Percentiles rank a stretch among this genome's conserved stretches.
phyloP scores from a whole-genome alignment of 371 early-diverging fungal genomes.

The Actinomucor elegans region DNA sequence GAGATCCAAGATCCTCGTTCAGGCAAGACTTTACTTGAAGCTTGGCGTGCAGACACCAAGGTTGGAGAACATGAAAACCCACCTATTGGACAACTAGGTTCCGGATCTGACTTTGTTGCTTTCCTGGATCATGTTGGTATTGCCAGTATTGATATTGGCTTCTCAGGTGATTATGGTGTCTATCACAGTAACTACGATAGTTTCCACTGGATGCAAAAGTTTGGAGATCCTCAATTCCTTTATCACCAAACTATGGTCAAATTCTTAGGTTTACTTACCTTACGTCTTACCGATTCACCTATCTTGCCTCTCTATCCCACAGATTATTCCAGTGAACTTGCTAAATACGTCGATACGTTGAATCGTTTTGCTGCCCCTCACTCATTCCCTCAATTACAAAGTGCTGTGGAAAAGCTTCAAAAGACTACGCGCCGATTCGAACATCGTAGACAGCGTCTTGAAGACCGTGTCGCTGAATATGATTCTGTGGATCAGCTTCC shows the following conservation, averaged over 20 bases:
- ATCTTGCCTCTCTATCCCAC: slow-evolving; percentile 37
- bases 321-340: slow-evolving; percentile 32
- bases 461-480: slow-evolving; percentile 1
- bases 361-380: slow-evolving; percentile 3
- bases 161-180: slow-evolving; percentile 54
- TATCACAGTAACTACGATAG: slow-evolving; percentile 70
- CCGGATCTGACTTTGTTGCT: slow-evolving; percentile 60
- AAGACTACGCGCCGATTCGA: slow-evolving; percentile 8
- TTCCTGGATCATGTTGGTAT: slow-evolving; percentile 69
- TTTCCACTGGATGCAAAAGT: slow-evolving; percentile 62
- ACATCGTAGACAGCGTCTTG: slow-evolving; percentile 1
- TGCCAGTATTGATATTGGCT: slow-evolving; percentile 51
- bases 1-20: slow-evolving; percentile 51
- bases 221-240: slow-evolving; percentile 61
- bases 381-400: slow-evolving; percentile 5
- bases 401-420: slow-evolving; percentile 11
- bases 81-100: slow-evolving; percentile 42
- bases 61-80: slow-evolving; percentile 7
- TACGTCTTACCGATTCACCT: slow-evolving; percentile 38
- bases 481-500: slow-evolving; percentile 1
- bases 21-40: slow-evolving; percentile 52
- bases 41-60: slow-evolving; percentile 36
- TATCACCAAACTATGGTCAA: slow-evolving; percentile 56
- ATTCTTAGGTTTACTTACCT: slow-evolving; percentile 36
- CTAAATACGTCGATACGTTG: slow-evolving; percentile 2